Evolutionary conservation across 352 stramenopile species (phyloP), one percentile per base, ranked within the genome.

Genomic region (Phytopythium helicoides): DNA sequence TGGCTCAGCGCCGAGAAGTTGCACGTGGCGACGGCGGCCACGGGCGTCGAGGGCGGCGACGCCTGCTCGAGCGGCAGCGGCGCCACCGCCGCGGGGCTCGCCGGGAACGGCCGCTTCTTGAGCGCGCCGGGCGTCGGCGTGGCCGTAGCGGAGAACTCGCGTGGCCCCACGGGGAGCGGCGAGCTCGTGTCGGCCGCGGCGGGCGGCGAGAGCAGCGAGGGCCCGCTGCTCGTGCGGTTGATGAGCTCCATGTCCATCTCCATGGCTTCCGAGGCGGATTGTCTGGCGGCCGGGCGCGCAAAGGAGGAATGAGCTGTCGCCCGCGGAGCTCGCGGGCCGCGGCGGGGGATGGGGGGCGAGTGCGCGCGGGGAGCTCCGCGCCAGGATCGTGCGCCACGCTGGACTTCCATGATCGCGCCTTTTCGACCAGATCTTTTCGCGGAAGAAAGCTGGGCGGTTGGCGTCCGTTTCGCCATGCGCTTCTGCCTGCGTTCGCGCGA

Each of bases 1-100:
- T 65, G 62, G 44, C 73, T 85, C 38, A 84, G 64, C 15, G 68
- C 54, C 36, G 64, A 44, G 25, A 76, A 76, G 34, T 66, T 68
- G 51, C 56, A 83, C 47, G 60, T 64, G 22, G 64, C 53, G 14
- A 73, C 68, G 18, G 45, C 18, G 3, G 28, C n/a, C 15, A n/a
- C 18, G 3, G 23, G 7, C 3, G 45, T 40, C 19, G 45, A 48
- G 9, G 67, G 67, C 18, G 45, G 41, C 33, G 55, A 44, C 23
- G 41, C 37, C 4, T 42, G 22, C 18, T 60, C 42, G 25, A 23
- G 52, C 36, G 42, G 48, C 34, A 45, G 45, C 25, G 35, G 56
- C n/a, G 23, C 25, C 11, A 49, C 36, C 9, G 9, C 46, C 11
- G 58, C 47, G 37, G 38, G 54, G 37, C 59, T 47, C 0, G 49